Conservation (phyloP, 208 protist species). For the Crithidia thermophila region DNA sequence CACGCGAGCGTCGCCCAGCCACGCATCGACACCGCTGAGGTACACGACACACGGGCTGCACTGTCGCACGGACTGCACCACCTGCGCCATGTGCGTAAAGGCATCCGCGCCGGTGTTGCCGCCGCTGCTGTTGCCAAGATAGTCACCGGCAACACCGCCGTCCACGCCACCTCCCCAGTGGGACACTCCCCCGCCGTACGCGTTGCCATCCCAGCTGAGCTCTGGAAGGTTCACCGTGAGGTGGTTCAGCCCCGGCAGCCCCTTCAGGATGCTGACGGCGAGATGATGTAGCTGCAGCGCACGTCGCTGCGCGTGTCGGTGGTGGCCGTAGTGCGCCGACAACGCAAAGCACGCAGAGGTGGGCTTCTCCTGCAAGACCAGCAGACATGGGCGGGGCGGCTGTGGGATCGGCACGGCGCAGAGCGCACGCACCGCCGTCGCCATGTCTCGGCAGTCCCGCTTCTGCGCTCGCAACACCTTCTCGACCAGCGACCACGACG, state of each 20-base stretch:
- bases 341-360: neutral
- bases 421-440: constrained; percentile 55
- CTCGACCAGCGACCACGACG: constrained; percentile 55
- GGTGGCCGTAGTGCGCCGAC: neutral
- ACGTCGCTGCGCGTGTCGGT: constrained; percentile 34
- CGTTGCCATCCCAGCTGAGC: constrained; percentile 31
- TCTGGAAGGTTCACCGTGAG: constrained; percentile 17
- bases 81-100: constrained; percentile 58
- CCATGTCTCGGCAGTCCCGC: constrained; percentile 61
- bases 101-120: neutral
- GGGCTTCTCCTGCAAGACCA: constrained; percentile 41
- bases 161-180: constrained; percentile 9
- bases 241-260: constrained; percentile 16
- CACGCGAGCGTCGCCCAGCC: constrained; percentile 41
- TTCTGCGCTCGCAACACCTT: constrained; percentile 32
- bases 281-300: constrained; percentile 51
- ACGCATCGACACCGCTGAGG: constrained; percentile 66
- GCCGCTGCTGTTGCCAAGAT: constrained; percentile 1
- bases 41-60: constrained; percentile 66
- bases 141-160: constrained; percentile 13
- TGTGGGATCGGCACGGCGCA: constrained; percentile 64
- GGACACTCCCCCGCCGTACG: constrained; percentile 17
- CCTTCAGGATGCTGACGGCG: constrained; percentile 29
- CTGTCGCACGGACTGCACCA: constrained; percentile 53
- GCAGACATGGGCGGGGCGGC: constrained; percentile 46